Evolutionary conservation across 202 grass and related monocot genomes (phyloP), one percentile per base, ranked within the genome.

Genomic region (Bolboschoenoplectus hybrid): DNA sequence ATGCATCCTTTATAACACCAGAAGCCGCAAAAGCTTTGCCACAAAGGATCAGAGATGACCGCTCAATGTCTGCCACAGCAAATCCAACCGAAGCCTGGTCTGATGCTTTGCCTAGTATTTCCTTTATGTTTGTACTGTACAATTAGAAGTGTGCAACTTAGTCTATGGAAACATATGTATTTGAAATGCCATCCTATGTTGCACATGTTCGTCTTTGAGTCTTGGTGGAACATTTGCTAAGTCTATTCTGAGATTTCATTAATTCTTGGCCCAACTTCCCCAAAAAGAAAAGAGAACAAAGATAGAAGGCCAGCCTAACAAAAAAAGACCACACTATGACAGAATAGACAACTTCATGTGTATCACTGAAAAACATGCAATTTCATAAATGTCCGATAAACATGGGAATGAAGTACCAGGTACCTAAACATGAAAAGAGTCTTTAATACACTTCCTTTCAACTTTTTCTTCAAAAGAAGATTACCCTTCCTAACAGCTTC

Each of bases 11-110:
- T 46, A 92, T 61, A 73, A 87, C 68, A 84, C 65, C 60, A 63
- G 70, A 73, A 94, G 93, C 89, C 77, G 86, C 73, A 71, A 90
- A 95, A 63, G 96, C 91, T 91, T 95, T 95, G 82, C 93, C 93
- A 11, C 93, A 95, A 52, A 98, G 85, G 51, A 98, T 85, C 58
- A 96, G 87, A 66, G 96, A 94, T 80, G 86, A 91, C 3, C 89
- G 90, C 36, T 92, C 91, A 85, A 92, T 85, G 62, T 98, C 96
- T 60, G 89, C 96, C 17, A 74, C 89, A 35, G 91, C 91, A 86
- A 95, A 93, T 84, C 93, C 96, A 89, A 87, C 79, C 84, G 72
- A 77, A 60, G 85, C 84, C 74, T 88, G 88, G 84, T 81, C 68
- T 40, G 63, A 53, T 39, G 41, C 64, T 84, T 53, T 38, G 82